These are phyloP conservation scores for Sphaerosporella brunnea DNA, from an alignment of 495 filamentous ascomycete species.

Conservation along the genomic window DNA sequence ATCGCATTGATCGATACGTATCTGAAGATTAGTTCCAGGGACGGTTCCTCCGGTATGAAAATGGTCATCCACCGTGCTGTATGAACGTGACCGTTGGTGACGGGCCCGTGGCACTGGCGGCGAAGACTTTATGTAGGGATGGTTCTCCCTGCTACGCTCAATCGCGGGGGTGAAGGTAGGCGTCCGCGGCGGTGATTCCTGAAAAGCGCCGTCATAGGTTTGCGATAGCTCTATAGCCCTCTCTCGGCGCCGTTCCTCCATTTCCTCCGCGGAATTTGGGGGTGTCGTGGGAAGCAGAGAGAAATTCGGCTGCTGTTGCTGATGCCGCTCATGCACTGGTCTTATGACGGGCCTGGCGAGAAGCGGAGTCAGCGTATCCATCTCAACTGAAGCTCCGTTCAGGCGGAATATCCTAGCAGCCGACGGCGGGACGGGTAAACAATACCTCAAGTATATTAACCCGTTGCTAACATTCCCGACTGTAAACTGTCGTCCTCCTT, in stretches of 20 bases:
- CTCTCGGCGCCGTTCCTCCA: slow-evolving; percentile 7
- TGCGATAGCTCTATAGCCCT: slow-evolving; percentile 9
- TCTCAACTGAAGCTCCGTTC: slow-evolving; percentile 5
- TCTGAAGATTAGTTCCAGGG: slow-evolving; percentile 44
- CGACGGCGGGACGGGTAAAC: slow-evolving; percentile 8
- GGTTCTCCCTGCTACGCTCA: slow-evolving; percentile 10
- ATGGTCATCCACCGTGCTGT: slow-evolving; percentile 42
- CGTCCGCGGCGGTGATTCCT: slow-evolving; percentile 23
- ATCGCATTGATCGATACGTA: slow-evolving; percentile 68
- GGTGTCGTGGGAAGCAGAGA: slow-evolving; percentile 24
- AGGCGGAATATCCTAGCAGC: slow-evolving; percentile 10
- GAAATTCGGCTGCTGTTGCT: slow-evolving; percentile 12
- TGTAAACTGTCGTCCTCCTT: slow-evolving; percentile 59
- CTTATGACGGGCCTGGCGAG: slow-evolving; percentile 21
- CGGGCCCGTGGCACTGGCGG: slow-evolving; percentile 26
- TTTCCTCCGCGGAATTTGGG: slow-evolving; percentile 19
- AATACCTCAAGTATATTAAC: slow-evolving; percentile 83
- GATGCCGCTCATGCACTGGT: slow-evolving; percentile 22
- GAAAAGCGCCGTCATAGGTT: slow-evolving; percentile 10
- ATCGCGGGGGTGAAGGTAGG: slow-evolving; percentile 13
- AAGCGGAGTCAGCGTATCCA: slow-evolving; percentile 4
- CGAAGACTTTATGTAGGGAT: slow-evolving; percentile 21
- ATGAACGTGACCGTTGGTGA: slow-evolving; percentile 43
- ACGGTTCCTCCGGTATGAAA: slow-evolving; percentile 30
- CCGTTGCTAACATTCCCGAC: slow-evolving; percentile 92